Evolutionary conservation across 768 basidiomycete genomes (phyloP), one percentile per base, ranked within the genome.

Genomic region (Leccinum rimulosum): DNA sequence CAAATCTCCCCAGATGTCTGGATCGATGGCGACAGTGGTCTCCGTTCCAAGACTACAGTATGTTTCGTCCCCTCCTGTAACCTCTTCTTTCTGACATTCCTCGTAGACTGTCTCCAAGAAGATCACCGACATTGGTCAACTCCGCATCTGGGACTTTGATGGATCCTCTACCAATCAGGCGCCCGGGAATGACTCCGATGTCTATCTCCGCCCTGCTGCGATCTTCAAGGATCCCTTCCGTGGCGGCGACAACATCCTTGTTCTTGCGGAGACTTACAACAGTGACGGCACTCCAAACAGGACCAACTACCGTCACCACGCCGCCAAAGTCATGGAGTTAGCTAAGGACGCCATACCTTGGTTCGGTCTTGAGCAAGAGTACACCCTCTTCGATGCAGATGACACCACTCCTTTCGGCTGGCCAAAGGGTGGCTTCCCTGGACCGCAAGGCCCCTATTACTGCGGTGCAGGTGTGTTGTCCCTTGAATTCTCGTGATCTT

Each of bases 211-310:
- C 66, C 97, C 97, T 51, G 93, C 86, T 58, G 87, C 95, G 68
- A 94, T 95, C 80, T 99, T 97, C 88, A 95, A 91, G 70, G 97
- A 99, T 73, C 97, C 97, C 56, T 99, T 98, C 94, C 94, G 97
- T 62, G 92, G 95, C 52, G 96, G 96, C 57, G 88, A 95, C 81
- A 98, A 97, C 81, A 97, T 98, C 69, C 84, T 98, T 60, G 95
- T 98, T 67, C 88, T 98, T 51, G 94, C 95, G 52, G 95, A 95
- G 76, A 93, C 91, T 70, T 98, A 96, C 86, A 97, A 97, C 87
- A 97, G 86, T 79, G 97, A 99, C 66, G 97, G 97, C 61, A 97
- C 95, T 36, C 95, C 96, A 58, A 98, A 98, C 83, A 84, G 82
- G 75, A 95, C 93, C 74, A 99, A 99, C 84, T 85, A 85, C 83